Evolutionary conservation across 345 rosid genomes (phyloP).

Genomic region (Noccaea caerulescens): DNA sequence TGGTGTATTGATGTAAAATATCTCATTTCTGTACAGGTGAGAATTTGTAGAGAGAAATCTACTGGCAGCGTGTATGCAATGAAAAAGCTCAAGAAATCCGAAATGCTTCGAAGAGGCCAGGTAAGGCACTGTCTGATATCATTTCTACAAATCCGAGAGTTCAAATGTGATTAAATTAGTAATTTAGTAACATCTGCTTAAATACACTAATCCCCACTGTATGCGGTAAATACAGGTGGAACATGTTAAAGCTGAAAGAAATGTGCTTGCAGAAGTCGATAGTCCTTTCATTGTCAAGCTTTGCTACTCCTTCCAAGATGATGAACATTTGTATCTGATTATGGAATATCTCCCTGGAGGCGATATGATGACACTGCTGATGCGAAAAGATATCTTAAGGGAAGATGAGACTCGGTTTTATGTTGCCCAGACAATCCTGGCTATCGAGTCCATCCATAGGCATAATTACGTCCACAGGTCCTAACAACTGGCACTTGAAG

Average conservation of each 20-base stretch:
- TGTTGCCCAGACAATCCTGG: constrained; percentile 70
- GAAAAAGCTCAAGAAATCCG: constrained; percentile 50
- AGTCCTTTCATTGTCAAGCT: constrained; percentile 73
- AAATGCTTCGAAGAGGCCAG: constrained; percentile 55
- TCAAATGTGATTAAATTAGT: constrained; percentile 1
- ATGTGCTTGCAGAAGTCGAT: constrained; percentile 76
- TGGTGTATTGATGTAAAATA: constrained; percentile 17
- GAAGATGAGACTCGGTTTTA: constrained; percentile 73
- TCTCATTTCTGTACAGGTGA: constrained; percentile 47
- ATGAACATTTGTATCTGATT: constrained; percentile 64
- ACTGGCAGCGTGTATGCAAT: constrained; percentile 50
- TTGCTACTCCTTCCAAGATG: constrained; percentile 75
- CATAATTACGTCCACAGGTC: constrained; percentile 75
- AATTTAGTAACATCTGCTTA: neutral
- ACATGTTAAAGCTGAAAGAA: constrained; percentile 76
- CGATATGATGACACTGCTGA: constrained; percentile 75
- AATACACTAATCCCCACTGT: neutral
- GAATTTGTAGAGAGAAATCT: constrained; percentile 56
- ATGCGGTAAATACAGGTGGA: constrained; percentile 52
- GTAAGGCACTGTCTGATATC: constrained; percentile 25
- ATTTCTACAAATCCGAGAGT: neutral
- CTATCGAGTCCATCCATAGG: constrained; percentile 72
- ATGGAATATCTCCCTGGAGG: constrained; percentile 85
- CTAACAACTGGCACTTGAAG: constrained; percentile 16
- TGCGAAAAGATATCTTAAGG: constrained; percentile 68